These are phyloP conservation scores for Acacia pycnantha DNA, from an alignment of 331 rosid species.

Conservation along the genomic window DNA sequence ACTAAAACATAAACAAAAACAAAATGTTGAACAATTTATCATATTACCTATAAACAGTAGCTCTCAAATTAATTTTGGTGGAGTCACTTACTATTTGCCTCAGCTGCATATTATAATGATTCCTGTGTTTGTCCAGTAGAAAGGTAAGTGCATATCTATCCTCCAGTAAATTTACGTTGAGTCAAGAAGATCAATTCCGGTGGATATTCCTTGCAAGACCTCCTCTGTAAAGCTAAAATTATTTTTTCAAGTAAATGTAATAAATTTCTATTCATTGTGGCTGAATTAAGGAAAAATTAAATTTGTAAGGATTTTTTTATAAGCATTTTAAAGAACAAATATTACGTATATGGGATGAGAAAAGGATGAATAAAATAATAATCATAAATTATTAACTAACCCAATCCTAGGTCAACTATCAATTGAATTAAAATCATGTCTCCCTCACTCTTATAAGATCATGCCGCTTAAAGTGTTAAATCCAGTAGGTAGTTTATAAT, in stretches of 20 bases:
- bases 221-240: conserved; percentile 69
- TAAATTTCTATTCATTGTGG: conserved; percentile 9
- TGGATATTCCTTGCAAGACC: conserved; percentile 86
- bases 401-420: conserved; percentile 10
- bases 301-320: background rate
- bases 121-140: conserved; percentile 48
- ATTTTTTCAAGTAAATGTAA: conserved; percentile 20
- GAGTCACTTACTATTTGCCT: conserved; percentile 50
- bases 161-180: conserved; percentile 70
- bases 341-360: conserved; percentile 15
- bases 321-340: background rate
- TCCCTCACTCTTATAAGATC: conserved; percentile 8
- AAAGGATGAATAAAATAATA: background rate
- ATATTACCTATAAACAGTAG: conserved; percentile 66
- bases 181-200: conserved; percentile 86
- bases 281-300: conserved; percentile 1
- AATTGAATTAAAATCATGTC: conserved; percentile 19
- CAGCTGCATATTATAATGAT: conserved; percentile 33
- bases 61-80: conserved; percentile 82
- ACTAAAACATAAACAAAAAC: background rate
- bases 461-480: conserved; percentile 8
- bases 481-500: conserved; percentile 1
- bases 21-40: background rate
- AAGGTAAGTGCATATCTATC: conserved; percentile 87
- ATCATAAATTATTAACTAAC: background rate